Base-by-base conservation (phyloP, 2,329 filamentous ascomycete species). In the Helminthosporium solani region DNA sequence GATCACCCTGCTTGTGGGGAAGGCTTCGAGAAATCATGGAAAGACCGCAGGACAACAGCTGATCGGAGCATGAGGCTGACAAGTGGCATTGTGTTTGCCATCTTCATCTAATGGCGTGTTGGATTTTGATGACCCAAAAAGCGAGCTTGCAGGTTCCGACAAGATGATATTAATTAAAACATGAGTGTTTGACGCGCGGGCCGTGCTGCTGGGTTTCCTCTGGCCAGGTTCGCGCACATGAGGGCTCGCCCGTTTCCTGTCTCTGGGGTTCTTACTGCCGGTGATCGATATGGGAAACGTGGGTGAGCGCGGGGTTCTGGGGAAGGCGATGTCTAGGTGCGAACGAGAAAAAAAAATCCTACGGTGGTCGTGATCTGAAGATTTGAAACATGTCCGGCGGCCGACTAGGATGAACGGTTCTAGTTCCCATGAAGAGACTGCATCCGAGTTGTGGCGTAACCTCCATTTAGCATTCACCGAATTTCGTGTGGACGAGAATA, bases 21-120 rank as follows among this genome's bases (percentile, higher is more conserved):
- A 46, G 30, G 34, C 18, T 14, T 39, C 39, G 20, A 23, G 30
- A 41, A 21, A 11, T 40, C 46, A 46, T 41, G 35, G 28, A 36
- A 44, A 30, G 38, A 33, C 27, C 1, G 21, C 12, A 33, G n/a
- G 23, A 35, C 16, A 40, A 43, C 30, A n/a, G 28, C 18, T 27
- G 16, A 23, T 23, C 20, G 33, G 35, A 23, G 33, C 19, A 11
- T 21, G 16, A 35, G 33, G 16, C 19, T 18, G 19, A 35, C 19
- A 12, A 5, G 33, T 7, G 31, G 15, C 31, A 7, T 7, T 12
- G 5, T 31, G 5, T 31, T 14, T 12, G 5, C 28, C 28, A n/a
- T 4, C 4, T 6, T 35, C 40, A 42, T 42, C 8, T 35, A 19
- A 33, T 28, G 31, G 20, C n/a, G 40, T 30, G 41, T 44, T 44